These are phyloP conservation scores for Coprinellus micaceus DNA, from an alignment of 768 basidiomycete genomes.

Conservation along the genomic window DNA sequence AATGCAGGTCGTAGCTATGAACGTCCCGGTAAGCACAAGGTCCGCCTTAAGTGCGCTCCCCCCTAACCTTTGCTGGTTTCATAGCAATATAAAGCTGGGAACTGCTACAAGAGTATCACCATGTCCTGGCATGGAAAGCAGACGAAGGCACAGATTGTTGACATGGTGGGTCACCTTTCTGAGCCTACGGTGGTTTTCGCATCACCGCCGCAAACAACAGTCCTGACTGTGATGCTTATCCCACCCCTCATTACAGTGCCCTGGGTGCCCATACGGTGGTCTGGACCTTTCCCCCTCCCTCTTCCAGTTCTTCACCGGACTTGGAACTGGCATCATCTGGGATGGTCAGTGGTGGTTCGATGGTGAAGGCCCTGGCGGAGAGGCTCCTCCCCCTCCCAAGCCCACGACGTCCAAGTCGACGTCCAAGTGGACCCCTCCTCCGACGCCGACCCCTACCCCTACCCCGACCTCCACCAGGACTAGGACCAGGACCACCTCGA, in stretches of 20 bases:
- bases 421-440: background rate
- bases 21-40: slow-evolving; percentile 13
- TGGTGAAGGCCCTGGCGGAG: slow-evolving; percentile 30
- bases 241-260: slow-evolving; percentile 38
- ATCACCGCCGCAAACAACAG: background rate
- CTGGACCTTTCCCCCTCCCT: slow-evolving; percentile 33
- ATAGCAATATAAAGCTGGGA: slow-evolving; percentile 53
- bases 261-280: slow-evolving; percentile 50
- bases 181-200: background rate
- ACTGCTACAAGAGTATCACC: slow-evolving; percentile 60
- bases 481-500: too few relatives aligned
- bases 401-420: slow-evolving; percentile 11
- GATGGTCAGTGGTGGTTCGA: slow-evolving; percentile 49
- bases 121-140: slow-evolving; percentile 59
- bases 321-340: slow-evolving; percentile 43
- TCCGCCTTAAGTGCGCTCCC: background rate
- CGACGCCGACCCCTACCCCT: slow-evolving; percentile 13
- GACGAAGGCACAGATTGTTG: slow-evolving; percentile 53
- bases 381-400: slow-evolving; percentile 17
- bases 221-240: slow-evolving; percentile 23
- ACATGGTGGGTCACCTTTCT: slow-evolving; percentile 43
- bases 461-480: slow-evolving; percentile 22
- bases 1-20: slow-evolving; percentile 29
- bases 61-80: slow-evolving; percentile 4
- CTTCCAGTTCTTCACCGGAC: slow-evolving; percentile 49